A percentile compares a stretch with the other conserved stretches of the same genome.
These are phyloP conservation scores for Draba incana DNA, from an alignment of 345 rosid species.

Conservation along the genomic window DNA sequence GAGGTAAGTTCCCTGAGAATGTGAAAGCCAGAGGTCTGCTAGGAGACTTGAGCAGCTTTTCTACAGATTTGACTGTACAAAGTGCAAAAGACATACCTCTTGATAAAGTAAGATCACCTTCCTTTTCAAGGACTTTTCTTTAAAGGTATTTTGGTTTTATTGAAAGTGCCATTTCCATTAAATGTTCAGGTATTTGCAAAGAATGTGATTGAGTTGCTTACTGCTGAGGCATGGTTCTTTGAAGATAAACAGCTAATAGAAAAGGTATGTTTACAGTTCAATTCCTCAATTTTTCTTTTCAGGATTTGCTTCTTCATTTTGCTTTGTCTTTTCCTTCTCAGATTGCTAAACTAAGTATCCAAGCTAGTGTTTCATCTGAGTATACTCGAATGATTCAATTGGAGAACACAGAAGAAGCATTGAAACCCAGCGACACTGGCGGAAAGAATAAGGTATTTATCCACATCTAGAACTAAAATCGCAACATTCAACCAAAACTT, in stretches of 20 bases:
- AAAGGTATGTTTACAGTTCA: constrained; percentile 56
- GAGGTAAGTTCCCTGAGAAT: constrained; percentile 61
- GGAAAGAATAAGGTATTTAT: constrained; percentile 50
- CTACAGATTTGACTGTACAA: constrained; percentile 58
- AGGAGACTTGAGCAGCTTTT: constrained; percentile 60
- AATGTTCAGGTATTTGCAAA: constrained; percentile 62
- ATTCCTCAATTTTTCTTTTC: neutral
- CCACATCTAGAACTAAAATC: neutral
- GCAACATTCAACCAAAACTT: constrained; percentile 6
- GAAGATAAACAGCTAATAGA: constrained; percentile 68
- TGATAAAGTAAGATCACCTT: constrained; percentile 51
- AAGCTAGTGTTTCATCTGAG: constrained; percentile 62
- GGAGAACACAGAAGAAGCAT: constrained; percentile 52
- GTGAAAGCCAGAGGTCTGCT: constrained; percentile 56
- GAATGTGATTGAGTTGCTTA: constrained; percentile 73
- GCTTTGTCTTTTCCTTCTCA: constrained; percentile 30
- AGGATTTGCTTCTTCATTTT: constrained; percentile 22
- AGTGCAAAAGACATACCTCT: constrained; percentile 61
- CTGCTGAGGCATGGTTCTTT: constrained; percentile 87
- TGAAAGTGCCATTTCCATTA: neutral
- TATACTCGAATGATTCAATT: constrained; percentile 67
- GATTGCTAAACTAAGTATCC: constrained; percentile 72
- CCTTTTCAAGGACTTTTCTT: constrained; percentile 8
- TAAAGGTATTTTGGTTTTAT: constrained; percentile 6
- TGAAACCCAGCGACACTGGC: constrained; percentile 42